These are phyloP conservation scores for Ustilago esculenta DNA, from an alignment of 1,284 basidiomycete genomes.

Conservation along the genomic window DNA sequence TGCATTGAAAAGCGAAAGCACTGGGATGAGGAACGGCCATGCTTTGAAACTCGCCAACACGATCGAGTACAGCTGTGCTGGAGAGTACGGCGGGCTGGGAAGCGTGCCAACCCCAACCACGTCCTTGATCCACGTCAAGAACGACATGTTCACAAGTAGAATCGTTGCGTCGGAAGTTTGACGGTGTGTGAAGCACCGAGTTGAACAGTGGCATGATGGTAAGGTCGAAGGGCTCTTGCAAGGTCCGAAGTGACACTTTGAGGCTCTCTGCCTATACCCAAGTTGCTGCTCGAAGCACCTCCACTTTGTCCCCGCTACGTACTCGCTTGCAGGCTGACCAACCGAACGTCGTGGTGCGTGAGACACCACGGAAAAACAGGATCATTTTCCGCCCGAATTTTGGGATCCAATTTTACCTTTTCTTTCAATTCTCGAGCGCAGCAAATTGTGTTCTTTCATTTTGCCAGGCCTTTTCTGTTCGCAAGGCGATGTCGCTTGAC, in stretches of 20 bases:
- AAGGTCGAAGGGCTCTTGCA: too few species aligned
- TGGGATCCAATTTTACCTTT: not conserved
- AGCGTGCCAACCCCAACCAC: slow-evolving; percentile 33
- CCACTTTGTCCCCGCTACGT: too few species aligned
- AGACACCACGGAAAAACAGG: too few species aligned
- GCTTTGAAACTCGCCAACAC: slow-evolving; percentile 66
- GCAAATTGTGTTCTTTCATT: too few species aligned
- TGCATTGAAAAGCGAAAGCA: slow-evolving; percentile 72
- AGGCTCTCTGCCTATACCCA: too few species aligned
- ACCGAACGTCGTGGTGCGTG: too few species aligned
- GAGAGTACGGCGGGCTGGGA: slow-evolving; percentile 43
- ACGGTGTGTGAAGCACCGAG: not conserved
- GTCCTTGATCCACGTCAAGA: slow-evolving; percentile 41
- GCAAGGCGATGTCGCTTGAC: not conserved
- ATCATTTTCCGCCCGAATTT: not conserved
- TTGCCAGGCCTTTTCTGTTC: too few species aligned
- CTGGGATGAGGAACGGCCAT: slow-evolving; percentile 68
- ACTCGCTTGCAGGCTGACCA: slow-evolving; percentile 15
- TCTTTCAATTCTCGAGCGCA: not conserved
- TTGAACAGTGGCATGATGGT: not conserved
- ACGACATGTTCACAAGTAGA: slow-evolving; percentile 8
- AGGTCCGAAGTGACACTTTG: too few species aligned
- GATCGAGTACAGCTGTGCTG: slow-evolving; percentile 50
- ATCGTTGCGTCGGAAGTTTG: too few species aligned
- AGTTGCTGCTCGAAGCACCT: not conserved